Base-by-base conservation (phyloP, 768 basidiomycete genomes). In the Chalciporus sphaerocephalus region DNA sequence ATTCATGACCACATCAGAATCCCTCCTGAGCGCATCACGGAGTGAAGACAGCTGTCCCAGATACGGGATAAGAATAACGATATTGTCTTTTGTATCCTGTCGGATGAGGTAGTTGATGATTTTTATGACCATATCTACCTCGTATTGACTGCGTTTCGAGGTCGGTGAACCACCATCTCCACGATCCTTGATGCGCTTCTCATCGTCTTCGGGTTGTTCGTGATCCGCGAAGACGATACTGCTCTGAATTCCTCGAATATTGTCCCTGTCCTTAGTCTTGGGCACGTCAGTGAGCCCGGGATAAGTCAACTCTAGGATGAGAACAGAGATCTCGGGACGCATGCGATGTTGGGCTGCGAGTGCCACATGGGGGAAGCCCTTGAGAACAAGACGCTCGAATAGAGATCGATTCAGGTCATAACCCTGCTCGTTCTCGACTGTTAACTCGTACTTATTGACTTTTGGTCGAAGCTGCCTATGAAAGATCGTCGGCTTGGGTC, bases 51-150 rank as follows among this genome's bases (percentile, higher is more conserved):
- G 67, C 56, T 86, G 85, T 0, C 82, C 84, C 1, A 85, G 69
- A 47, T 87, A 85, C 0, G 85, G 84, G 0, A 85, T 86, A 33
- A 87, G 64, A 13, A 87, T 62, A n/a, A 85, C 84, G 1, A 87
- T 61, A 11, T 80, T 62, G 11, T 80, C 73, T 0, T 79, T 77
- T 0, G 74, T 72, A 2, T 83, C 83, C 50, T 86, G 82, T 49
- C 86, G 83, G 2, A 58, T 75, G 2, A 87, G 73, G 53, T 85
- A 86, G 21, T 72, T 71, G 4, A 85, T 68, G 8, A 84, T 83
- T 56, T 79, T 81, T 41, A 84, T 56, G 2, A 84, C 71, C 80
- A 86, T 85, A 20, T 69, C 50, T 4, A 71, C 80, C 60, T 85
- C 85, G 42, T 70, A 74, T 4, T 54, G 65, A 51, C 85, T 86